Percentiles rank a stretch among this genome's conserved stretches.
These are phyloP conservation scores for Tilletiaria anomala DNA, from an alignment of 1,284 basidiomycete genomes.

Conservation along the genomic window DNA sequence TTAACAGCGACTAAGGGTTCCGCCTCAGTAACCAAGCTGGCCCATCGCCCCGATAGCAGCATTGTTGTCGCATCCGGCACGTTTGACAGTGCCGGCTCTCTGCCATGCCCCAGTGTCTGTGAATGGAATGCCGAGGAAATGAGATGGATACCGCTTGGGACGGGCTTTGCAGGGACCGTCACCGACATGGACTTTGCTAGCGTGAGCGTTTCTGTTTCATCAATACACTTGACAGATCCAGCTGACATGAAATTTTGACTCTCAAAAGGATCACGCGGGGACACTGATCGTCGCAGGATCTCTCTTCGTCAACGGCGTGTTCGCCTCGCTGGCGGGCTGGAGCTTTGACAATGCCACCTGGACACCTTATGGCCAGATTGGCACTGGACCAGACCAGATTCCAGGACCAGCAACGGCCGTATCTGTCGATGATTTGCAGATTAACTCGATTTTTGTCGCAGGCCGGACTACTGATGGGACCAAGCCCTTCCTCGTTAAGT, in stretches of 20 bases:
- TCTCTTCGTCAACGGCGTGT: constrained; percentile 51
- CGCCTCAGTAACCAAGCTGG: constrained; percentile 64
- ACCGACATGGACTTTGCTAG: constrained; percentile 58
- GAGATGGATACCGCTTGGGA: constrained; percentile 69
- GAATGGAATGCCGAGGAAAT: constrained; percentile 53
- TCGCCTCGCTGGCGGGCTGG: constrained; percentile 58
- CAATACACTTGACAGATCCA: not conserved
- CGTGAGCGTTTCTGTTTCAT: constrained; percentile 44
- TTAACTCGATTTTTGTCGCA: constrained; percentile 72
- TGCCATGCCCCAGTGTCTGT: constrained; percentile 67
- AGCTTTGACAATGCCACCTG: constrained; percentile 47
- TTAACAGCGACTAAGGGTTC: constrained; percentile 7
- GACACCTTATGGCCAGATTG: constrained; percentile 55
- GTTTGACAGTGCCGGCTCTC: constrained; percentile 63
- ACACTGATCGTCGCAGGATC: constrained; percentile 48
- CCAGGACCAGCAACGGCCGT: constrained; percentile 82
- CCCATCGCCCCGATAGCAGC: constrained; percentile 52
- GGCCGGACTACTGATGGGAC: constrained; percentile 45
- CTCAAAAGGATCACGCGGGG: constrained; percentile 10
- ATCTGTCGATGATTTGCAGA: constrained; percentile 65
- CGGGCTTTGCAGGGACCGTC: constrained; percentile 67
- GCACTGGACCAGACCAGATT: constrained; percentile 48
- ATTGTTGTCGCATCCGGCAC: constrained; percentile 68
- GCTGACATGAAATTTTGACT: not conserved
- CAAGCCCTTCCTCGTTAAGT: constrained; percentile 19